Percentiles rank a stretch among this genome's conserved stretches.
phyloP scores from a whole-genome alignment of 129 eudicot species.

The Silybum marianum region DNA sequence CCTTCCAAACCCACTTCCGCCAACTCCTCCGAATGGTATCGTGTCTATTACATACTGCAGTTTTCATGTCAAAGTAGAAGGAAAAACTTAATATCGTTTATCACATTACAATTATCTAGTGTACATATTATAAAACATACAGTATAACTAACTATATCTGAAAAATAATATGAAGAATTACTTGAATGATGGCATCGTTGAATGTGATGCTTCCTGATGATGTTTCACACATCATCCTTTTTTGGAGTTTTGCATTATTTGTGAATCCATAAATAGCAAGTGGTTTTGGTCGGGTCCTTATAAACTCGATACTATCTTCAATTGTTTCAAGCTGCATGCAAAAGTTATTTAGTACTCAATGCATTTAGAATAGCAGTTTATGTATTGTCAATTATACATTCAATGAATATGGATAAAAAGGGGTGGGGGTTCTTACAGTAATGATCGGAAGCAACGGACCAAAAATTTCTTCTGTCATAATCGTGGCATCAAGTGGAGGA shows the following conservation, averaged over 20 bases:
- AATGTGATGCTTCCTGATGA: constrained; percentile 76
- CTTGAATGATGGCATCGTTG: constrained; percentile 84
- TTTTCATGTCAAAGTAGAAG: background rate
- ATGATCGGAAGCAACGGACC: constrained; percentile 94
- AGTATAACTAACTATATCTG: background rate
- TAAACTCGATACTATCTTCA: constrained; percentile 74
- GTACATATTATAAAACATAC: background rate
- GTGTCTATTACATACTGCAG: constrained; percentile 76
- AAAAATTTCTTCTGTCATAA: constrained; percentile 91
- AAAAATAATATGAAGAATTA: constrained; percentile 10
- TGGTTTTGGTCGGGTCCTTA: constrained; percentile 69
- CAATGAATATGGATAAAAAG: background rate
- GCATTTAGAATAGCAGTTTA: background rate
- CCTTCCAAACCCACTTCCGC: constrained; percentile 83
- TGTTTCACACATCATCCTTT: constrained; percentile 52
- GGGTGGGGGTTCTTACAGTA: constrained; percentile 45
- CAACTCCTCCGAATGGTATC: constrained; percentile 92
- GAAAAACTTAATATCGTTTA: background rate
- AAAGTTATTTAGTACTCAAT: background rate
- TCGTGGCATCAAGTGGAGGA: constrained; percentile 73
- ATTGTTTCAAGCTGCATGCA: constrained; percentile 61
- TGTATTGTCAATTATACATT: background rate
- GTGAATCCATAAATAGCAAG: constrained; percentile 87
- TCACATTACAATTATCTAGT: background rate
- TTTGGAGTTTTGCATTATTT: constrained; percentile 49